Base-by-base conservation (phyloP, 306 rosid species). In the Coriaria nepalensis region DNA sequence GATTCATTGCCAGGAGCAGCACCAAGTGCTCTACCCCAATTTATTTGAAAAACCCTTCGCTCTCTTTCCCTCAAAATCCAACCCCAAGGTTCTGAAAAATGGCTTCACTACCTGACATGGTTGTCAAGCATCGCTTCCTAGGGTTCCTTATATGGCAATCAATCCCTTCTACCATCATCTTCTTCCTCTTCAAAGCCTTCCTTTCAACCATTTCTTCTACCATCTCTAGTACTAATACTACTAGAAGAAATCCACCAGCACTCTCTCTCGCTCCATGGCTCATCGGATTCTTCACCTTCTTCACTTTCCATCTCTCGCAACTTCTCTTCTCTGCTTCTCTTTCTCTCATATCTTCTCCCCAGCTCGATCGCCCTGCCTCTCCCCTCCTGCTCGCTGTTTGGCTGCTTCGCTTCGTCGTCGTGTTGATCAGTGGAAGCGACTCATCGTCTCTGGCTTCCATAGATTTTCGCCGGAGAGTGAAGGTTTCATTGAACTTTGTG, bases 81-180 rank as follows among this genome's bases (percentile, higher is more conserved):
- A n/a, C n/a, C n/a, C n/a, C n/a, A n/a, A n/a, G n/a, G n/a, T n/a
- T n/a, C n/a, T n/a, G 14, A 53, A 35, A 33, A 6, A 45, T 59
- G 61, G 8, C 40, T 4, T 6, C 54, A 35, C 48, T 7, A 14
- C 78, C 78, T 6, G 64, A 70, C 37, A 8, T 68, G 47, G 50
- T 79, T 43, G 62, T 85, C 14, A 70, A 72, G 67, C 77, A 81
- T 45, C 73, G 94, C 0, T 82, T 79, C 36, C 62, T 85, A 10
- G 79, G 94, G 45, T 90, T 67, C 53, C 62, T 90, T 13, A 71
- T 90, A 51, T 90, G 98, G 98, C 98, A 90, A 55, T 85, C 78
- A 42, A 85, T 90, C 43, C 82, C 94, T 52, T 85, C 98, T 40
- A 40, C 87, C 12, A 9, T 71, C 60, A 49, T 85, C 37, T 87